Conservation (phyloP, 495 filamentous ascomycete genomes). For the Penicillium pulvis region DNA sequence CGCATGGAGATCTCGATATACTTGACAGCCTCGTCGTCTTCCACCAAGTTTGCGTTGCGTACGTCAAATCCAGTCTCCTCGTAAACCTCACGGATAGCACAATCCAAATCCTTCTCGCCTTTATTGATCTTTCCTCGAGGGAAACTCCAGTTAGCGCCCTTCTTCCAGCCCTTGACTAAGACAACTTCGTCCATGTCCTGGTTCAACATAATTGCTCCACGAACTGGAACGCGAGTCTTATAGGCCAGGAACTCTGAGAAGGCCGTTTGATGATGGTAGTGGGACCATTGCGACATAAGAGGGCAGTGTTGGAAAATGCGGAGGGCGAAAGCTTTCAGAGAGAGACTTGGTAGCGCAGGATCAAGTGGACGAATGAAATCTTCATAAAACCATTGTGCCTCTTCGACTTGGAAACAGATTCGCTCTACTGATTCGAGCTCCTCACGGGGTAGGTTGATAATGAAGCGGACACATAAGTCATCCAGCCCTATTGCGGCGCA, state of each 20-base stretch:
- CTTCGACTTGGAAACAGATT: conserved; percentile 97
- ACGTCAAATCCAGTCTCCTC: conserved; percentile 95
- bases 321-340: conserved; percentile 77
- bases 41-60: conserved; percentile 67
- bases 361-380: conserved; percentile 95
- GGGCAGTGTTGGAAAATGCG: conserved; percentile 93
- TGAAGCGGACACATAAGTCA: conserved; percentile 93
- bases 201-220: conserved; percentile 91
- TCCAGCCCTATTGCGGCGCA: conserved; percentile 69
- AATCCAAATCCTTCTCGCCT: conserved; percentile 88
- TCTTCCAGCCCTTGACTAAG: conserved; percentile 97
- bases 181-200: conserved; percentile 87
- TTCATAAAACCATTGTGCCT: conserved; percentile 99
- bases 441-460: conserved; percentile 90
- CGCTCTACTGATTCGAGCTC: conserved; percentile 88
- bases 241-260: conserved; percentile 90
- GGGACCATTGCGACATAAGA: conserved; percentile 75
- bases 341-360: conserved; percentile 79
- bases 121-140: conserved; percentile 97
- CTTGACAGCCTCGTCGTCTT: conserved; percentile 66
- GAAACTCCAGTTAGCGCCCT: conserved; percentile 94
- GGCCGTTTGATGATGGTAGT: conserved; percentile 73
- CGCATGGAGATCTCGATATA: conserved; percentile 84
- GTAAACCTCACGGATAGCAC: conserved; percentile 89
- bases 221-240: conserved; percentile 90